Base-by-base conservation (phyloP, 805 yeast species). In the Pichia rugopelliculosa region DNA sequence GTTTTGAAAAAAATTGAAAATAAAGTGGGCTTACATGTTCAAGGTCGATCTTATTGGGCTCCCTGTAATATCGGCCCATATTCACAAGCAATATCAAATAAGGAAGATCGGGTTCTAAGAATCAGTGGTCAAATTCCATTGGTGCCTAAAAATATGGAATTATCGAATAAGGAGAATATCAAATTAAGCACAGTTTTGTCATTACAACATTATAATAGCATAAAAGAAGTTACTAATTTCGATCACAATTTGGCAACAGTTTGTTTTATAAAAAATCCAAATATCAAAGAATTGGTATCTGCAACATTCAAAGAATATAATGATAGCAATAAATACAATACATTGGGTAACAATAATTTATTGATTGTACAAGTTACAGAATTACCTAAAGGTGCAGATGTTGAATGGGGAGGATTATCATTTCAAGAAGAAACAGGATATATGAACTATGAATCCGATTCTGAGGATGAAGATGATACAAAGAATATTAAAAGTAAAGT, bases 51-150 rank as follows among this genome's bases (percentile, higher is more conserved):
- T 37, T 90, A 86, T 62, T 93, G 99, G 99, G 98, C 97, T 0
- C 99, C 99, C 0, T 91, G 96, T 34, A 93, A 93, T 56, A 93
- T 93, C 41, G 99, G 99, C 0, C 99, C 99, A 0, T 93, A 93
- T 61, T 91, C 99, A 0, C 99, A 93, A 64, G 77, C 90, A 0
- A 78, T 81, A 11, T 64, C 75, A 5, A 81, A 79, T 52, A 62
- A 58, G 13, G 60, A 60, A 18, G 76, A 79, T 47, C 65, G 73
- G 24, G 64, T 80, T 8, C 81, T 84, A 3, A 71, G 74, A 34
- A 62, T 90, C 12, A 87, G 97, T 44, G 99, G 99, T 0, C 98
- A 93, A 67, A 90, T 93, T 36, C 95, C 96, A 2, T 69, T 93
- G 36, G 62, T 82, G 2, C 97, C 99, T 0, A 64, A 77, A 1